Percentiles rank a stretch among this genome's conserved stretches.
These are phyloP conservation scores for Tricholoma sp. DNA, from an alignment of 768 basidiomycete genomes.

Conservation along the genomic window DNA sequence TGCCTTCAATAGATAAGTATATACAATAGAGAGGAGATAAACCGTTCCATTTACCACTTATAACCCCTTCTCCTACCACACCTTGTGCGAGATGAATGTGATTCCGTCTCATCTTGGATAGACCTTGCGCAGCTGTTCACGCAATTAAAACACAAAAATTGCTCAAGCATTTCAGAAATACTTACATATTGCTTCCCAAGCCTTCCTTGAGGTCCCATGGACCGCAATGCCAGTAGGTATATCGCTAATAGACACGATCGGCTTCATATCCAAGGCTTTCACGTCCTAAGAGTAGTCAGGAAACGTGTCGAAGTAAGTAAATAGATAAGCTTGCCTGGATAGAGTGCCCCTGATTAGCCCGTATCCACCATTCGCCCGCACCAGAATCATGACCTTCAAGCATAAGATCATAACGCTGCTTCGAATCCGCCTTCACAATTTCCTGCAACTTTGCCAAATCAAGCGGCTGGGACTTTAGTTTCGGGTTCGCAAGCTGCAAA, in stretches of 20 bases:
- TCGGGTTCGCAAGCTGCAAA: constrained; percentile 62
- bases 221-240: constrained; percentile 70
- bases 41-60: constrained; percentile 56
- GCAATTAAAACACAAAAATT: neutral
- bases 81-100: constrained; percentile 93
- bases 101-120: constrained; percentile 83
- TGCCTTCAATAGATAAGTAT: constrained; percentile 43
- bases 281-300: constrained; percentile 43
- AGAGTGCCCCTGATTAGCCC: constrained; percentile 89
- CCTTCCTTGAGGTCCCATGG: constrained; percentile 67
- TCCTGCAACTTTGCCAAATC: constrained; percentile 49
- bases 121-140: constrained; percentile 53
- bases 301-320: no score
- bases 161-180: neutral
- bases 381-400: constrained; percentile 35
- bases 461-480: constrained; percentile 48
- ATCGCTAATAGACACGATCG: constrained; percentile 50
- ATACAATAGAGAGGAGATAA: neutral
- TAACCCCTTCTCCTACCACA: constrained; percentile 55
- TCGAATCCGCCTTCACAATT: constrained; percentile 64
- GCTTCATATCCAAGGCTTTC: constrained; percentile 60
- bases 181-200: constrained; percentile 72
- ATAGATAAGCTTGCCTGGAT: constrained; percentile 49
- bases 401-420: constrained; percentile 57
- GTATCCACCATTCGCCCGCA: constrained; percentile 71